Percentiles rank a stretch among this genome's conserved stretches.
Conservation (phyloP, 1,284 basidiomycete species). For the Neonothopanus nambi region DNA sequence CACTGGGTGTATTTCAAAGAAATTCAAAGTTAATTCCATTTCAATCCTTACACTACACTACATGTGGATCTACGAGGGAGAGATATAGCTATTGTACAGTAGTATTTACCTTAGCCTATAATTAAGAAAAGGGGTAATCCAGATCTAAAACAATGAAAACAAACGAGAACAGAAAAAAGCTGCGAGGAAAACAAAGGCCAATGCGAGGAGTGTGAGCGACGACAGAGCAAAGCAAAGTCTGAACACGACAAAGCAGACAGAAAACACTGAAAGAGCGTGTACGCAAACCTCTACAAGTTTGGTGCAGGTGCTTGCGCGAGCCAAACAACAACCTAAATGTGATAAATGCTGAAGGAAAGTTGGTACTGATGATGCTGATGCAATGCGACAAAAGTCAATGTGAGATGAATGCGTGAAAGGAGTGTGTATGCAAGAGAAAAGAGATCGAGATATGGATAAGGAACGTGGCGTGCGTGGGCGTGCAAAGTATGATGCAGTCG, state of each 20-base stretch:
- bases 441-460: too few relatives aligned
- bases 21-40: neutral
- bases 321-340: too few relatives aligned
- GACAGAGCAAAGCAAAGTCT: neutral
- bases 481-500: neutral
- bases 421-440: neutral
- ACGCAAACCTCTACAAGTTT: too few relatives aligned
- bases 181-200: neutral
- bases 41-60: neutral
- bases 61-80: neutral
- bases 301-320: too few relatives aligned
- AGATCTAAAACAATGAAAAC: neutral
- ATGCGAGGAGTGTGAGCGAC: neutral
- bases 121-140: neutral
- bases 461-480: neutral
- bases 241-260: neutral
- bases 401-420: neutral
- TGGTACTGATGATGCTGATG: neutral
- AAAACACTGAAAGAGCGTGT: conserved; percentile 1
- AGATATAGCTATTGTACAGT: neutral
- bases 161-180: too few relatives aligned
- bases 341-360: too few relatives aligned
- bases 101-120: neutral
- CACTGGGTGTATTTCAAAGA: too few relatives aligned
- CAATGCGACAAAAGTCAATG: neutral